Conservation (phyloP, 306 rosid species). For the Lablab purpureus region DNA sequence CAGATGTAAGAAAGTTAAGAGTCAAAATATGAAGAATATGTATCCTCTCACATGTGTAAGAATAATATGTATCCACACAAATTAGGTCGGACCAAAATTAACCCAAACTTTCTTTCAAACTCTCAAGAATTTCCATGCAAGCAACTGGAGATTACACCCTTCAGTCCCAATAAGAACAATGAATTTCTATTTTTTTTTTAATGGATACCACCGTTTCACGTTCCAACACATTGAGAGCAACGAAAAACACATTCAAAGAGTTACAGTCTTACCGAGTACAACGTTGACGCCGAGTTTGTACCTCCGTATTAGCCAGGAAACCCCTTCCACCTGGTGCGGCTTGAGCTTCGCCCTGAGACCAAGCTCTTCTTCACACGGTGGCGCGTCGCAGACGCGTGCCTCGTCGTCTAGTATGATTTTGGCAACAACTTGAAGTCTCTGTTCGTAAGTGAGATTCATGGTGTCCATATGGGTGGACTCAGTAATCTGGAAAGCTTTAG, state of each 20-base stretch:
- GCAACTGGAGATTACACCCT: too few species aligned
- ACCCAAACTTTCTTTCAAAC: too few species aligned
- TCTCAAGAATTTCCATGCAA: too few species aligned
- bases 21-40: too few species aligned
- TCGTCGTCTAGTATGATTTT: slow-evolving; percentile 54
- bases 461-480: not conserved
- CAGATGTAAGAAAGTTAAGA: too few species aligned
- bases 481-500: not conserved
- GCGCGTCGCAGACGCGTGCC: slow-evolving; percentile 48
- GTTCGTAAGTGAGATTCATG: slow-evolving; percentile 63
- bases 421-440: slow-evolving; percentile 70
- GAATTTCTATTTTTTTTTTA: too few species aligned
- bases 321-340: slow-evolving; percentile 88
- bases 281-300: slow-evolving; percentile 88
- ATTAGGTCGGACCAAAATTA: too few species aligned
- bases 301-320: slow-evolving; percentile 85
- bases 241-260: slow-evolving; percentile 40
- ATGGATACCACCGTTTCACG: too few species aligned
- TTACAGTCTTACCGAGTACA: slow-evolving; percentile 68
- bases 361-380: slow-evolving; percentile 49
- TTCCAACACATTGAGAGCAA: not conserved
- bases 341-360: slow-evolving; percentile 81
- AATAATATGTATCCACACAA: too few species aligned
- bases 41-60: too few species aligned
- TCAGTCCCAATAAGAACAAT: too few species aligned